Base-by-base conservation (phyloP, 768 basidiomycete species). In the Holtermanniella nyarrowii region DNA sequence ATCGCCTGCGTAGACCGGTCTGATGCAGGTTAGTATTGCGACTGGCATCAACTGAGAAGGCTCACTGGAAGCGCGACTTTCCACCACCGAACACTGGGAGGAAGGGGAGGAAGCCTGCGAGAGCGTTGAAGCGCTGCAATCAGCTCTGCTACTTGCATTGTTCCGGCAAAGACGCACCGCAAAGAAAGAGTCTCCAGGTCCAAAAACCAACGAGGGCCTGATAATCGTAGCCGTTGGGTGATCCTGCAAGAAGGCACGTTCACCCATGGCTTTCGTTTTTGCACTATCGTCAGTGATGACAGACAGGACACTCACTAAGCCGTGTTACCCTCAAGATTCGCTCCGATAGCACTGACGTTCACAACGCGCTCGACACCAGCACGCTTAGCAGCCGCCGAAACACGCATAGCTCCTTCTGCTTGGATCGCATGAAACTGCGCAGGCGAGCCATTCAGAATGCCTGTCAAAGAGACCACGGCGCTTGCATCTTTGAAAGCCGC, bases 71-170 rank as follows among this genome's bases (percentile, higher is more conserved):
- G 22, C 72, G 75, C 4, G 82, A 73, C 10, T 57, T 68, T 1
- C 85, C 85, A n/a, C 81, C 81, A 7, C 79, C 82, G 61, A 85
- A 86, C 4, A 86, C 82, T n/a, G 84, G 85, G 23, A 86, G 68
- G 63, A 84, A 80, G 1, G 84, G 84, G 26, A 86, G 69, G 54
- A 78, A 74, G 46, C 73, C 74, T 0, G 82, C 78, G 24, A 86
- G 67, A 23, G 71, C 75, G 25, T 81, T 79, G 60, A 86, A 84
- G 41, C 81, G 75, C 83, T 85, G 56, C 13, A 26, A 22, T 18
- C 48, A 7, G 7, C 42, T 48, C 12, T 39, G 20, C 43, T 24
- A 13, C 39, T 26, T 46, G n/a, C 18, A 26, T 12, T 21, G 10
- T 37, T 16, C 10, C 31, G 7, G 31, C 31, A 37, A 16, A 37